Conservation (phyloP, 1,284 basidiomycete species). For the Ceraceosorus bombacis region DNA sequence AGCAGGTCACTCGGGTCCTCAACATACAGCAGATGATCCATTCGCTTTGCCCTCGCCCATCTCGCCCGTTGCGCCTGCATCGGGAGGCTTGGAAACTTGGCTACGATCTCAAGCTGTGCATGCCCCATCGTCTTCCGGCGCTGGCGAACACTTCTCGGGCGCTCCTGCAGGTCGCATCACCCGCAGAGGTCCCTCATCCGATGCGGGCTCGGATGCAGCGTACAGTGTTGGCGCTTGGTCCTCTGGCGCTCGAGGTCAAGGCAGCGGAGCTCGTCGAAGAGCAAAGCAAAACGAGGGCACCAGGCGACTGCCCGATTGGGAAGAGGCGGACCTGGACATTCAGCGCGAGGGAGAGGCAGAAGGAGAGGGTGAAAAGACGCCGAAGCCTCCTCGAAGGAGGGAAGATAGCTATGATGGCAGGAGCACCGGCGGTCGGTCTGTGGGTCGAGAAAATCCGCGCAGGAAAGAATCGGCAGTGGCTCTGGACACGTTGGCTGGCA, state of each 20-base stretch:
- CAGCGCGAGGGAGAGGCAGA: background rate
- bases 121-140: background rate
- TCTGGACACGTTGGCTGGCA: too few species aligned
- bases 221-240: background rate
- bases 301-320: background rate
- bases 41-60: background rate
- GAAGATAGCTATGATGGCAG: too few species aligned
- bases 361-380: background rate
- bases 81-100: background rate
- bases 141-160: background rate
- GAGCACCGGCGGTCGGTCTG: too few species aligned
- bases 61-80: background rate
- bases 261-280: background rate
- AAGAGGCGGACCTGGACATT: background rate
- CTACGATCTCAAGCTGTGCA: background rate
- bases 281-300: background rate
- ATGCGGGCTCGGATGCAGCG: background rate
- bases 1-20: background rate
- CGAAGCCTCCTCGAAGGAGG: background rate
- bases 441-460: too few species aligned
- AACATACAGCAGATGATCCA: background rate
- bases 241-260: background rate
- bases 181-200: background rate
- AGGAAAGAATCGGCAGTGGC: too few species aligned
- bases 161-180: background rate